Percentiles rank a stretch among this genome's conserved stretches.
Conservation (phyloP, 441 rosid genomes). For the Euphorbia schlechtendalii region DNA sequence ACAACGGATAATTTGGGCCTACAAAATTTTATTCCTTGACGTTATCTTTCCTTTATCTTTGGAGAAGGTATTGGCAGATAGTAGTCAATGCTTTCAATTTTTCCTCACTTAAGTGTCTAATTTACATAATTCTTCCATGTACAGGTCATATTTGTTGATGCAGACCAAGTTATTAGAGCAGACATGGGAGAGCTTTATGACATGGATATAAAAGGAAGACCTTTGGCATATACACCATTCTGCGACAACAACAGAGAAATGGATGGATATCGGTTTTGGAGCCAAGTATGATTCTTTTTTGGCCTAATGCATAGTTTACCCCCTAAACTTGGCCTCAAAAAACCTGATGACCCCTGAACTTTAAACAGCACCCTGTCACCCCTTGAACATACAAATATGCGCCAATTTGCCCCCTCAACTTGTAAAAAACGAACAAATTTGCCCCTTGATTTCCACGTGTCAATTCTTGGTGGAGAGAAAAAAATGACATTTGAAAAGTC, state of each 20-base stretch:
- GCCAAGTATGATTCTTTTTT: constrained; percentile 89
- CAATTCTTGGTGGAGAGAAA: too few relatives aligned
- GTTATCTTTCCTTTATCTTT: constrained; percentile 95
- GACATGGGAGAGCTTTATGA: constrained; percentile 98
- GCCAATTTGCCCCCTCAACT: too few relatives aligned
- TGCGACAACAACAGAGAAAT: constrained; percentile 97
- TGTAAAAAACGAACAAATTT: too few relatives aligned
- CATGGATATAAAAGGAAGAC: constrained; percentile 96
- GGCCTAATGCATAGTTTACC: too few relatives aligned
- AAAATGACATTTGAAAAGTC: too few relatives aligned
- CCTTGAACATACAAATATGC: too few relatives aligned
- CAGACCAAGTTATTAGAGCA: constrained; percentile 92
- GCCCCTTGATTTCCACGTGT: too few relatives aligned
- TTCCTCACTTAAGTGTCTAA: constrained; percentile 8
- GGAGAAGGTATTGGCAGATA: constrained; percentile 58
- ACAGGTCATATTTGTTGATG: constrained; percentile 99
- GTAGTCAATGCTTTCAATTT: not conserved
- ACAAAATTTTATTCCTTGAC: constrained; percentile 94
- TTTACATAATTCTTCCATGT: not conserved
- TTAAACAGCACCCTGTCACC: too few relatives aligned
- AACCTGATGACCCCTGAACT: too few relatives aligned
- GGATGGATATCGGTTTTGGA: constrained; percentile 99
- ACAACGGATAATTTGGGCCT: constrained; percentile 98
- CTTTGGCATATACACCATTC: constrained; percentile 98
- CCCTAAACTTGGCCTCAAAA: too few relatives aligned